Percentiles rank a stretch among this genome's conserved stretches.
These are phyloP conservation scores for Oryza punctata DNA, from an alignment of 176 grass and related monocot species.

Conservation along the genomic window DNA sequence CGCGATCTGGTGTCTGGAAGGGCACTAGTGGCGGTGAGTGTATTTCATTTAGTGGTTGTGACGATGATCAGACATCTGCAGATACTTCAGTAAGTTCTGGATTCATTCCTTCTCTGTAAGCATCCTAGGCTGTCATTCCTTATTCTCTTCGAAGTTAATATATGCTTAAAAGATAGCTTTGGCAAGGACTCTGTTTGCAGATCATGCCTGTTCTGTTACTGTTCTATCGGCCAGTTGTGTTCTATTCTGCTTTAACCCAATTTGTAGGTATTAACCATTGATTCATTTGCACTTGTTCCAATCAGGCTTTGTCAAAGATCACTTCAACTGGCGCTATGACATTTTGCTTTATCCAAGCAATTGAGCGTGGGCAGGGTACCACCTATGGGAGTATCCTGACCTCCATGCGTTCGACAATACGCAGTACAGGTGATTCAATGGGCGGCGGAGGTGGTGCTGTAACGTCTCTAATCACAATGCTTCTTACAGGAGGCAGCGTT, in stretches of 20 bases:
- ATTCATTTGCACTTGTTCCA: conserved; percentile 27
- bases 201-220: neutral
- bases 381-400: conserved; percentile 94
- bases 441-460: conserved; percentile 60
- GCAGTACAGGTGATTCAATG: conserved; percentile 55
- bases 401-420: conserved; percentile 81
- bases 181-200: neutral
- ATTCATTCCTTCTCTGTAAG: conserved; percentile 18
- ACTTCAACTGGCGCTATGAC: conserved; percentile 99
- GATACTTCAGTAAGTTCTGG: conserved; percentile 83
- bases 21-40: conserved; percentile 91
- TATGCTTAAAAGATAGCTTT: conserved; percentile 5
- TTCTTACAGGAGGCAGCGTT: conserved; percentile 68
- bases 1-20: conserved; percentile 93
- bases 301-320: conserved; percentile 86
- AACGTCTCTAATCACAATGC: conserved; percentile 80
- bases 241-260: conserved; percentile 3
- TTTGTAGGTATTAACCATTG: conserved; percentile 5
- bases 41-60: conserved; percentile 97
- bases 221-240: neutral
- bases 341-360: conserved; percentile 97
- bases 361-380: conserved; percentile 66
- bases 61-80: conserved; percentile 91
- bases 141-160: neutral
- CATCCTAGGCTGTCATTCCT: neutral